These are phyloP conservation scores for Solanum chilense DNA, from an alignment of 257 asterid species.

Conservation along the genomic window DNA sequence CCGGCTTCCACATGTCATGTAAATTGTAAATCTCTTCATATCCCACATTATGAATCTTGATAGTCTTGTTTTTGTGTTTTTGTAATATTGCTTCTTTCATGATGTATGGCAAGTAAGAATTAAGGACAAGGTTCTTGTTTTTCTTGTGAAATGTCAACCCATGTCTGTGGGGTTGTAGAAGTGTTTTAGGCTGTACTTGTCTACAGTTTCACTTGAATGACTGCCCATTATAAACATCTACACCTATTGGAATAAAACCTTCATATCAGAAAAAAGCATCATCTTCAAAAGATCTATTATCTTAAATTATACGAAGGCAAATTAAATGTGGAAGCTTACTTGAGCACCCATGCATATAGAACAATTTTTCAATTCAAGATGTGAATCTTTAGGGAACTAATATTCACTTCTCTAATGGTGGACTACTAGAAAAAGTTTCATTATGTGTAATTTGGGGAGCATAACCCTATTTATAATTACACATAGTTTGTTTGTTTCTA, in stretches of 20 bases:
- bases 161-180: background rate
- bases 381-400: background rate
- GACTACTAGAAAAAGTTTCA: background rate
- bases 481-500: background rate
- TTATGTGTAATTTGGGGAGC: background rate
- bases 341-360: background rate
- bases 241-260: background rate
- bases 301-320: background rate
- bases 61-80: background rate
- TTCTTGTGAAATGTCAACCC: background rate
- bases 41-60: slow-evolving; percentile 4
- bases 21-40: background rate
- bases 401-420: background rate
- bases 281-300: background rate
- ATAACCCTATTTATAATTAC: background rate
- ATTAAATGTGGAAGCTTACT: background rate
- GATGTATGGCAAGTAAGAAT: slow-evolving; percentile 5
- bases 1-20: background rate
- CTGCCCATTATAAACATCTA: background rate
- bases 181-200: background rate
- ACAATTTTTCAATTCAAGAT: background rate
- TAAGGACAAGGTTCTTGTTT: background rate
- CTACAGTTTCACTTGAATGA: background rate
- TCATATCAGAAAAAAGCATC: background rate
- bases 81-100: slow-evolving; percentile 5